Evolutionary conservation across 805 yeast genomes (phyloP), one percentile per base, ranked within the genome.

Genomic region (Lipomyces starkeyi): DNA sequence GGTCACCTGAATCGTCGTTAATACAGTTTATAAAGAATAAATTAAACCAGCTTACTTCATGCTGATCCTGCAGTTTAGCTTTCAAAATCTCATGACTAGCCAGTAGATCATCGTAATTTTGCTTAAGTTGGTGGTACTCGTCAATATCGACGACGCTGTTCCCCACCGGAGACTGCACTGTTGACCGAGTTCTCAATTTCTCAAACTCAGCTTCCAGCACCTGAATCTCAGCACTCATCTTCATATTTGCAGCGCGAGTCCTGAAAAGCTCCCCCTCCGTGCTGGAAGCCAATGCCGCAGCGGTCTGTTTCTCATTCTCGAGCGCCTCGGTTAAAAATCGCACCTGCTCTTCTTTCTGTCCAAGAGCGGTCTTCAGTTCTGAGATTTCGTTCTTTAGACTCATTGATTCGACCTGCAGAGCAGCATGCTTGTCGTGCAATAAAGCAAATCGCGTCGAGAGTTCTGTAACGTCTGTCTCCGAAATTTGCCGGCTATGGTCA

Each of bases 271-370:
- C 66, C 17, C 68, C 70, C 47, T 69, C 61, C 11, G 63, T 25
- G 20, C 22, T 25, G 14, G 66, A 52, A 9, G 22, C 29, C 5
- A 20, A 4, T 1, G 49, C 62, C 4, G 17, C 54, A 1, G 56
- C 60, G 2, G 27, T 32, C n/a, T 14, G 32, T 43, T 59, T 55
- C 11, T 68, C 84, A 80, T 22, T 83, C 78, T 54, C 85, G 83
- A 57, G 25, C 72, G 84, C 87, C 37, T 80, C 81, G 32, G 83
- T 72, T 11, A 85, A 75, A 52, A 82, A 68, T 65, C 81, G 80
- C 35, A 84, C 78, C 68, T 85, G 87, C 61, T 82, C 79, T 58
- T 83, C 83, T 59, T 71, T 63, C 27, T 73, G 76, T n/a, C 56
- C 61, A 20, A 73, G 25, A 32, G 70, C 57, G n/a, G 66, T 64